Evolutionary conservation across 495 filamentous ascomycete genomes (phyloP), one percentile per base, ranked within the genome.

Genomic region (Aspergillus ellipticus): DNA sequence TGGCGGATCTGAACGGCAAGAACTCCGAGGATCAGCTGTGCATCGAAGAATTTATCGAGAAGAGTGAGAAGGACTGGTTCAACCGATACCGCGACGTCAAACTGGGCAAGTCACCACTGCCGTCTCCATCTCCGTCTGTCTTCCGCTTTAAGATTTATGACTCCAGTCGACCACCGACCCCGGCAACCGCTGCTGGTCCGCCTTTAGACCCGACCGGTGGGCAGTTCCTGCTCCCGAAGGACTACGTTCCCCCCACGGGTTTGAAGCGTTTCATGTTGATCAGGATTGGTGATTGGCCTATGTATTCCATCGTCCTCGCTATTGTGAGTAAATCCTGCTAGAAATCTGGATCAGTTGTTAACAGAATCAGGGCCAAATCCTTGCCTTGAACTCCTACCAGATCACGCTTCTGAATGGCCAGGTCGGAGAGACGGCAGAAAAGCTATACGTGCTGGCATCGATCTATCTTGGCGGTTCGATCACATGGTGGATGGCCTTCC

Each of bases 1-100:
- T 88, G 2, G 79, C 82, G 6, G 61, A 68, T 2, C 70, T 88
- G 2, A 81, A 73, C 21, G 80, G 76, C n/a, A 61, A 74, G 24
- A 85, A 79, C 51, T 85, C 82, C 0, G 75, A 82, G 49, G 70
- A 61, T 6, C 75, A 82, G 22, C 70, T 88, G n/a, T 88, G 84
- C 64, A 87, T 87, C 58, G 85, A 87, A 61, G 73, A 83, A 13
- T 86, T 80, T 65, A 63, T 88, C 26, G 79, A 79, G 45, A 86
- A 81, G 68, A 82, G 81, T 46, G 85, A 88, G 66, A 87, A 86
- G 74, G 76, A 84, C 56, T 88, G 84, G 83, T 87, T 87, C 62
- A 72, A 80, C 37, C 71, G 77, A 13, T 84, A 81, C 68, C 69
- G 81, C 21, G 77, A 85, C 54, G 83, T 83, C 37, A 80, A 82